Evolutionary conservation across 345 rosid species (phyloP).

Genomic region (Citrus maxima): DNA sequence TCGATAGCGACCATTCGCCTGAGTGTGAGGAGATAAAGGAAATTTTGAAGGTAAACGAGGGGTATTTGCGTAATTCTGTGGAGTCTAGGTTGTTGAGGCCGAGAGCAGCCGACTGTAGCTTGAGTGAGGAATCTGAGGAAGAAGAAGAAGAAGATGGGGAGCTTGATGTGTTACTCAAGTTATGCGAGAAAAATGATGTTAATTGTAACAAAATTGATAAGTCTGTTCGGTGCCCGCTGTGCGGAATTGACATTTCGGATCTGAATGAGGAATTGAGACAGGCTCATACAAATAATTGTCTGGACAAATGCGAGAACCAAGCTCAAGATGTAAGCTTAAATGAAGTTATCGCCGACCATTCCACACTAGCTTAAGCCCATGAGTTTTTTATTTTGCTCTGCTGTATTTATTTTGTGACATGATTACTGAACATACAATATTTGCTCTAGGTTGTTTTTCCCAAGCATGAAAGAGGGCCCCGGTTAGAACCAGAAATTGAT

Average conservation of each 20-base stretch:
- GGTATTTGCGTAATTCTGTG: slow-evolving; percentile 52
- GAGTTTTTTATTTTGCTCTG: not conserved
- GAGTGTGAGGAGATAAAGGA: slow-evolving; percentile 13
- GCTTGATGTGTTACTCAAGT: slow-evolving; percentile 57
- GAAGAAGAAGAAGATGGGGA: slow-evolving; percentile 23
- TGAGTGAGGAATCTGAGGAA: slow-evolving; percentile 34
- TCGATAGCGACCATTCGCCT: not conserved
- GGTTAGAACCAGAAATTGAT: slow-evolving; percentile 20
- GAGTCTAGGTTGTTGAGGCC: slow-evolving; percentile 54
- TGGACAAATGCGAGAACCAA: slow-evolving; percentile 47
- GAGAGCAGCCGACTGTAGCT: slow-evolving; percentile 14
- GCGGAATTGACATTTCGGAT: slow-evolving; percentile 65
- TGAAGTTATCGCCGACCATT: too few species aligned
- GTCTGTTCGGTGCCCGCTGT: slow-evolving; percentile 64
- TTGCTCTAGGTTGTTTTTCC: slow-evolving; percentile 34
- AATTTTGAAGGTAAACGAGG: slow-evolving; percentile 29
- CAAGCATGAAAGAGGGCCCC: slow-evolving; percentile 22
- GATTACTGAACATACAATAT: not conserved
- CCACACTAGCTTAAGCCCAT: not conserved
- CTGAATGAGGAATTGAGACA: slow-evolving; percentile 61
- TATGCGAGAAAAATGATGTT: slow-evolving; percentile 38
- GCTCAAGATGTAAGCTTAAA: slow-evolving; percentile 39
- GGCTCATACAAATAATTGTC: slow-evolving; percentile 75
- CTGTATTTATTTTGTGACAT: not conserved
- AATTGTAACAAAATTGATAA: slow-evolving; percentile 10